Base-by-base conservation (phyloP, 306 rosid genomes). In the Albizia julibrissin region DNA sequence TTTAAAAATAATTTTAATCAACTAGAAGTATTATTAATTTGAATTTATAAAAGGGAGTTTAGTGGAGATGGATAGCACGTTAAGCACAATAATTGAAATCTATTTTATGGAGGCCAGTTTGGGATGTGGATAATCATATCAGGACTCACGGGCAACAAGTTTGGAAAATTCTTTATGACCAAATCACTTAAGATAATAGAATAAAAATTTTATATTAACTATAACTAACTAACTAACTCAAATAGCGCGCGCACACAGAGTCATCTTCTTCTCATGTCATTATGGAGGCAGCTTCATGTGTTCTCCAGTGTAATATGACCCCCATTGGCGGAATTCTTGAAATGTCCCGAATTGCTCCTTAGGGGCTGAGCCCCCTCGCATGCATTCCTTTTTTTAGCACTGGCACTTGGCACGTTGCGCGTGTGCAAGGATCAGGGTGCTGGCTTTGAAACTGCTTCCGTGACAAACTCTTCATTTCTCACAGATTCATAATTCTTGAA, bases 91-190 rank as follows among this genome's bases (percentile, higher is more conserved):
- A 59, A 29, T n/a, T 69, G 61, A 50, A 58, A 80, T 0, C 49
- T 65, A 27, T 31, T 74, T 37, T 37, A 6, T 80, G 40, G 31
- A 18, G 37, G 37, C 18, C 68, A 10, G 34, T 24, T 61, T 61
- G 80, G 15, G 1, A 42, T 65, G 24, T 2, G 26, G 10, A 54
- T 7, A 54, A 54, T 54, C 10, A 54, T 54, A 1, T 46, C 18
- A 46, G 54, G 21, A 47, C 54, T 47, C 37, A 80, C 21, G 44
- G 86, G 79, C 86, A 87, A 80, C 79, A 59, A 82, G 24, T 8
- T 72, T 56, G 12, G 2, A 0, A 56, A 26, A 61, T 58, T 58
- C 34, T 9, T 24, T 24, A 24, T 12, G 12, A 13, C 9, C 2
- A 26, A 62, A 62, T 62, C 33, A 62, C 37, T 62, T 9, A 13